Evolutionary conservation across 257 asterid species (phyloP).

Genomic region (Nicotiana attenuata): DNA sequence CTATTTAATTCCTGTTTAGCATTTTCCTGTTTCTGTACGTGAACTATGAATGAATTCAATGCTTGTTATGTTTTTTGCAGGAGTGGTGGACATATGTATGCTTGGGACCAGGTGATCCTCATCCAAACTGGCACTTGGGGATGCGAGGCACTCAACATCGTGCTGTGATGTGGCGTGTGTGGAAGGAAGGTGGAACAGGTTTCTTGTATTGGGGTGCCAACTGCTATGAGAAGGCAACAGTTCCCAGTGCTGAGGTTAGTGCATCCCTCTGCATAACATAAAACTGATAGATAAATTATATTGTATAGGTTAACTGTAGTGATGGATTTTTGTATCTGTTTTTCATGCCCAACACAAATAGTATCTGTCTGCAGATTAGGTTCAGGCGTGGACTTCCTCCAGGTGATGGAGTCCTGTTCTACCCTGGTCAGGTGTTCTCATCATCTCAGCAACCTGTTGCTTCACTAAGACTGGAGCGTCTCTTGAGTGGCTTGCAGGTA

Average conservation of each 20-base stretch:
- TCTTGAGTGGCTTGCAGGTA: slow-evolving; percentile 95
- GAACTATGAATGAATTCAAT: slow-evolving; percentile 3
- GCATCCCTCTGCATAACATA: slow-evolving; percentile 11
- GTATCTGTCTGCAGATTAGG: slow-evolving; percentile 49
- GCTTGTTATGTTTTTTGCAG: slow-evolving; percentile 28
- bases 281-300: neutral
- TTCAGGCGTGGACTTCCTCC: slow-evolving; percentile 99
- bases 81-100: slow-evolving; percentile 99
- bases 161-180: slow-evolving; percentile 98
- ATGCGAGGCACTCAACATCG: slow-evolving; percentile 99
- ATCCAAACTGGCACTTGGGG: slow-evolving; percentile 98
- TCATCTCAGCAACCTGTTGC: slow-evolving; percentile 88
- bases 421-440: slow-evolving; percentile 97
- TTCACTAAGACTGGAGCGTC: slow-evolving; percentile 88
- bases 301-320: neutral
- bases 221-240: slow-evolving; percentile 90
- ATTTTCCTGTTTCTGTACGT: neutral
- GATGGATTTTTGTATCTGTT: neutral
- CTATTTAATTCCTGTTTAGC: neutral
- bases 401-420: slow-evolving; percentile 92
- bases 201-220: slow-evolving; percentile 99
- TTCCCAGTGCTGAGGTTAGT: slow-evolving; percentile 92
- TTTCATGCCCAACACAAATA: slow-evolving; percentile 1
- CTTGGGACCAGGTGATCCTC: slow-evolving; percentile 99
- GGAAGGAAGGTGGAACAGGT: slow-evolving; percentile 99